Evolutionary conservation across 805 yeast species (phyloP), one percentile per base, ranked within the genome.

Genomic region (Starmera caribaea): DNA sequence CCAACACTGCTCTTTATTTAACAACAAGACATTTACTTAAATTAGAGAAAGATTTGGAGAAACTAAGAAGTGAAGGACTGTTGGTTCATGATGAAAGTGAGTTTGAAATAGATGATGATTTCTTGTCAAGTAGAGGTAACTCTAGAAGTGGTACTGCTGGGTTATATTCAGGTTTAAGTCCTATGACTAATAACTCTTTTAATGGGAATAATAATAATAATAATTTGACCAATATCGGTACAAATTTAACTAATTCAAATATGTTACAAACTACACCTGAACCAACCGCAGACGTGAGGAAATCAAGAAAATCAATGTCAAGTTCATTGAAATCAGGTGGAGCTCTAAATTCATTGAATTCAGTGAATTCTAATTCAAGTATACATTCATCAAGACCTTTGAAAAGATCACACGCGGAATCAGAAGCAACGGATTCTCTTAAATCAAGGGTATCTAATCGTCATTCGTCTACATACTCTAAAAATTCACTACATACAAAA

Each of bases 1-100:
- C 96, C 5, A 84, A 86, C 53, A 87, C 95, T 1, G 89, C 95
- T 4, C 66, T 90, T 36, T 83, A 81, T 55, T 58, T 83, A 28
- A 75, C 90, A 4, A 63, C 88, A 2, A 82, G 83, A 53, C 95
- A 90, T 57, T 65, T 88, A 43, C 68, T 68, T 39, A 73, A 73
- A 48, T 70, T 90, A 32, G 92, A 87, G 50, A 71, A 76, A 16
- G 95, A 85, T 49, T 79, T 90, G 38, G 76, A 76, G 42, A 73
- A 75, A 51, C 64, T 90, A 34, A 95, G 85, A 50, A 69, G 73
- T 37, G 95, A 86, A 40, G 96, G 94, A n/a, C 65, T 82, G 17
- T 57, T 89, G 33, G 86, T 74, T 0, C 54, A 72, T 41, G 74
- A 63, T 13, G 66, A 61, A 14, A 51, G 71, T 41, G 63, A 50